phyloP scores from a whole-genome alignment of 164 flowering plant genomes.

The Akebia trifoliata region DNA sequence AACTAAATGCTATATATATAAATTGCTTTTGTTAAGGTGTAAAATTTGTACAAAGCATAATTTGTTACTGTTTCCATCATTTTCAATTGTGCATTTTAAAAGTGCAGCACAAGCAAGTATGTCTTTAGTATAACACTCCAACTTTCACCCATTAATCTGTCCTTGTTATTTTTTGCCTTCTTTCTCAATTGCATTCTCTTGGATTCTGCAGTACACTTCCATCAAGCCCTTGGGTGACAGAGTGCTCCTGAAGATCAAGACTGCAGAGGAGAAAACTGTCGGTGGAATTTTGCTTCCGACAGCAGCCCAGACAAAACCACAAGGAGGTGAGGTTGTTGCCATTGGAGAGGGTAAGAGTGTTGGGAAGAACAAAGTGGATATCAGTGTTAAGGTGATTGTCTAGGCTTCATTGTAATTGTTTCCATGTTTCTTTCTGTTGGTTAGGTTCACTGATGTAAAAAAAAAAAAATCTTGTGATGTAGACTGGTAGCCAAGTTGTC shows the following conservation, averaged over 20 bases:
- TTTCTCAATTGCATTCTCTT: no score
- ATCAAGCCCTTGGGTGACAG: constrained; percentile 89
- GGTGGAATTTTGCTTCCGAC: constrained; percentile 90
- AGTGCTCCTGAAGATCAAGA: constrained; percentile 73
- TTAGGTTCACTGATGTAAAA: not conserved
- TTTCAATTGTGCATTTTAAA: no score
- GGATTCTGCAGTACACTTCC: constrained; percentile 67
- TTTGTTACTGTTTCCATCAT: no score
- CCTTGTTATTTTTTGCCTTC: not conserved
- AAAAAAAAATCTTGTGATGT: not conserved
- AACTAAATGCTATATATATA: no score
- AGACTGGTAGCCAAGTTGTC: constrained; percentile 76
- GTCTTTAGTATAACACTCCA: no score
- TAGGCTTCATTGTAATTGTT: not conserved
- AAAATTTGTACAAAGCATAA: no score
- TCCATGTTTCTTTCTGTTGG: not conserved
- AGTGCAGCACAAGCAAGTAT: no score
- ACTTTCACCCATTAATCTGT: not conserved
- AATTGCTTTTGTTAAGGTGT: no score
- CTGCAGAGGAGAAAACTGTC: constrained; percentile 65
- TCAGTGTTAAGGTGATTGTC: constrained; percentile 53
- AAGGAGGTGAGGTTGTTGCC: constrained; percentile 93
- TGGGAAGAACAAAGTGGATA: constrained; percentile 61
- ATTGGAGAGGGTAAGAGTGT: constrained; percentile 85
- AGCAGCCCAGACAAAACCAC: constrained; percentile 75